Conservation (phyloP, 148 eudicot species). For the Rhododendron mucronatum region DNA sequence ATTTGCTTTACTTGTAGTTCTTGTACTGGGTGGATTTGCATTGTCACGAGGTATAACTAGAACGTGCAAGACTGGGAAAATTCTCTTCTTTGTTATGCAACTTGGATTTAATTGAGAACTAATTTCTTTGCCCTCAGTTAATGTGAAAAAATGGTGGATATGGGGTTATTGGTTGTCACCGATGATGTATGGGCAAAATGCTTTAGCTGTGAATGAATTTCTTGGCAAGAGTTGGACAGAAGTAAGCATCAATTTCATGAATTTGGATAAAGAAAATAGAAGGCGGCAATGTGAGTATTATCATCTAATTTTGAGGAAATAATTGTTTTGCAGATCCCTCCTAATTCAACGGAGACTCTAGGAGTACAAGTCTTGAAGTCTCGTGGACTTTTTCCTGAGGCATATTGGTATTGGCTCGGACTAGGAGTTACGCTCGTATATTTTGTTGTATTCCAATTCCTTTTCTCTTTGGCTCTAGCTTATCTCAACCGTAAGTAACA, state of each 20-base stretch:
- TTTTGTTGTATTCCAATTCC: slow-evolving; percentile 31
- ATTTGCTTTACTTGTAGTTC: slow-evolving; percentile 48
- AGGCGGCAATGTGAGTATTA: neutral
- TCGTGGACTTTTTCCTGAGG: slow-evolving; percentile 32
- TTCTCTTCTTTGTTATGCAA: too few species aligned
- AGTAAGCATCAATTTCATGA: slow-evolving; percentile 20
- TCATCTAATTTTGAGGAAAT: neutral
- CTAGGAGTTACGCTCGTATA: slow-evolving; percentile 37
- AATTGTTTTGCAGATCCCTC: slow-evolving; percentile 25
- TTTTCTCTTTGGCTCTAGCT: slow-evolving; percentile 30
- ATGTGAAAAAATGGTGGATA: slow-evolving; percentile 76
- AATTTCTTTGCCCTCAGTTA: slow-evolving; percentile 26
- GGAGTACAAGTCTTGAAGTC: slow-evolving; percentile 30
- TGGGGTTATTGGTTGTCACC: slow-evolving; percentile 95
- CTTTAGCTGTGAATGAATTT: slow-evolving; percentile 78
- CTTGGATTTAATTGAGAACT: neutral
- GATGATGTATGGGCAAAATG: slow-evolving; percentile 65
- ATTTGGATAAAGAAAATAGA: neutral
- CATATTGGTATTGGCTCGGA: slow-evolving; percentile 50
- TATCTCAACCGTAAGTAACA: slow-evolving; percentile 41
- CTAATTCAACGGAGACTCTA: slow-evolving; percentile 20
- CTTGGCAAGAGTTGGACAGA: slow-evolving; percentile 70
- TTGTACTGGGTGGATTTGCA: slow-evolving; percentile 72
- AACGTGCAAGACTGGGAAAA: neutral
- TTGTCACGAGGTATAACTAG: slow-evolving; percentile 51